Evolutionary conservation across 2,329 filamentous ascomycete genomes (phyloP), one percentile per base, ranked within the genome.

Genomic region (Domatiomyces globalis): DNA sequence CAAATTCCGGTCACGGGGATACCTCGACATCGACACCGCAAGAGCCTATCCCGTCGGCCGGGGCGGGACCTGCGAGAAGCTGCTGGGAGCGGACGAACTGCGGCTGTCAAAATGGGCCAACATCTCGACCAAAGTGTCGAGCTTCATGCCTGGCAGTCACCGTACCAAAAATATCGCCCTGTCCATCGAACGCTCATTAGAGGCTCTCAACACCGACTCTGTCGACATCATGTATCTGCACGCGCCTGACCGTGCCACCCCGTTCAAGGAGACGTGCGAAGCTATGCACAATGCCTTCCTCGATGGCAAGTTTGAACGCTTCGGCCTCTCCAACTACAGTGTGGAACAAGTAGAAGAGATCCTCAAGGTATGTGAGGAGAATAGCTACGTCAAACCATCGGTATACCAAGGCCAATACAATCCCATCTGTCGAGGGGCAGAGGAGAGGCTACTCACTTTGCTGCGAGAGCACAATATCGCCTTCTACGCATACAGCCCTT

Each of bases 351-450:
- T 77, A 0, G 63, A 70, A 48, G 50, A 66, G 45, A 63, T 75
- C 2, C 50, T 71, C 33, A 60, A 65, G 8, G 67, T 74, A 10
- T 76, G 73, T 55, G 64, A 70, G 39, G 54, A 67, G 17, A 61
- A 67, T 3, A 66, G 66, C 1, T 74, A 61, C 22, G 63, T 71
- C 12, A 66, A 65, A 50, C 73, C 73, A 0, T 64, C 61, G 4
- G 69, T 73, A 2, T 76, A 73, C 53, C 69, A 77, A 55, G 72
- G 73, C 1, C 64, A 69, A 6, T 76, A 76, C 60, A 74, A 75
- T 50, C 63, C 68, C 6, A 60, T 76, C 10, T 64, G 65, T 2
- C 65, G 74, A 45, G 61, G 65, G 2, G 64, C 61, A 5, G 74
- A 76, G 47, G 60, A 61, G 46, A 48, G 52, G 25, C 48, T 62